Evolutionary conservation across 768 basidiomycete genomes (phyloP), one percentile per base, ranked within the genome.

Genomic region (Tricholoma hemisulphureum): DNA sequence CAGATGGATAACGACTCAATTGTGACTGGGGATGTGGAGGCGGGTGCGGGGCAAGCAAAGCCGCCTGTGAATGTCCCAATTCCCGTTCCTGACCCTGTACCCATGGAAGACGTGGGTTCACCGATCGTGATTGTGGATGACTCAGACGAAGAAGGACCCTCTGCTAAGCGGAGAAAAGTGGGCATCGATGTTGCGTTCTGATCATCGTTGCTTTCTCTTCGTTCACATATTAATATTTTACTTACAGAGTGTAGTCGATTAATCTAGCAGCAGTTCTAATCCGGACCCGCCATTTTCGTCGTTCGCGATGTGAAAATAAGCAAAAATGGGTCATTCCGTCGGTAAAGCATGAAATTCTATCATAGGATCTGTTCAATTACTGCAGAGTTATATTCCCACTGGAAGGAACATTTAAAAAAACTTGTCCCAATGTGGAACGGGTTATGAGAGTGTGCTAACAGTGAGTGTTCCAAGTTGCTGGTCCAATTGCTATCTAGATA

Each of bases 81-180:
- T 29, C 60, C 43, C 16, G 58, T 73, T 6, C 66, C 73, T 11
- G 68, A 69, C 0, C 71, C 75, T 54, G 72, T 71, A 5, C 73
- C 75, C 62, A 67, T 73, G 62, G 62, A 66, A 59, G 69, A 75
- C 61, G 57, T 77, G 16, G 76, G 77, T 16, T 79, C 84, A 9
- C 82, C 86, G n/a, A 80, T 85, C 31, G 74, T 88, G 39, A 73
- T 85, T 45, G 75, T 86, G 29, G 87, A 88, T 58, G 86, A 87
- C 54, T 80, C 80, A 23, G 81, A 83, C 31, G 79, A 81, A 35
- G 78, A 83, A 45, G 79, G 76, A 32, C 84, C 86, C 43, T 78
- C 73, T 26, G 67, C 73, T 53, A 90, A 88, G 72, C 81, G 81
- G 61, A 78, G 87, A 65, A 82, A 80, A 68, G 55, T 82, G 18